phyloP scores from a whole-genome alignment of 352 stramenopile genomes.

The Hyaloperonospora arabidopsidis region DNA sequence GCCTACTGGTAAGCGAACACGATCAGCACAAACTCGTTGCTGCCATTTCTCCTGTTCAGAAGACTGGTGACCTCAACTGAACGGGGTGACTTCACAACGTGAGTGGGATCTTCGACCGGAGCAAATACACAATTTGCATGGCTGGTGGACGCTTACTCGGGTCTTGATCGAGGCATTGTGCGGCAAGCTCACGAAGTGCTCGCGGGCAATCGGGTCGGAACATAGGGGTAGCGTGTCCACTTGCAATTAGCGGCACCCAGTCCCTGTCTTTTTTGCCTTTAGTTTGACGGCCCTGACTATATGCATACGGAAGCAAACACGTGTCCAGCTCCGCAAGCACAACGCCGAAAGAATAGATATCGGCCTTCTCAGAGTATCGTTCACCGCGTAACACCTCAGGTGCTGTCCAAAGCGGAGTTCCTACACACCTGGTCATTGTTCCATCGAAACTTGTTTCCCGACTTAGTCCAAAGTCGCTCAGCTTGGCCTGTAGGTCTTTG shows the following conservation, averaged over 20 bases:
- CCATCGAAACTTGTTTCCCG: slow-evolving; percentile 64
- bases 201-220: slow-evolving; percentile 35
- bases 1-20: too few relatives aligned
- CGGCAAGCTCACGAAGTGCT: slow-evolving; percentile 31
- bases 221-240: slow-evolving; percentile 23
- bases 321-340: slow-evolving; percentile 79
- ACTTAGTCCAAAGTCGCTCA: slow-evolving; percentile 84
- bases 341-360: slow-evolving; percentile 86
- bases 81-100: slow-evolving; percentile 22
- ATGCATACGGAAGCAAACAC: slow-evolving; percentile 43
- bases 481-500: slow-evolving; percentile 57
- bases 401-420: slow-evolving; percentile 81
- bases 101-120: slow-evolving; percentile 37
- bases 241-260: slow-evolving; percentile 28
- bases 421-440: slow-evolving; percentile 70
- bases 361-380: slow-evolving; percentile 81
- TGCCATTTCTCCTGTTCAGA: background rate
- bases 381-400: slow-evolving; percentile 84
- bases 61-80: slow-evolving; percentile 1
- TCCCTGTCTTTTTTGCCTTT: slow-evolving; percentile 37
- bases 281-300: slow-evolving; percentile 33
- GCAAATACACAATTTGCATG: slow-evolving; percentile 40
- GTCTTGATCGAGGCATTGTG: slow-evolving; percentile 32
- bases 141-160: slow-evolving; percentile 34
- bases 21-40: too few relatives aligned